Evolutionary conservation across 2,329 filamentous ascomycete species (phyloP), one percentile per base, ranked within the genome.

Genomic region (Pseudopithomyces chartarum): DNA sequence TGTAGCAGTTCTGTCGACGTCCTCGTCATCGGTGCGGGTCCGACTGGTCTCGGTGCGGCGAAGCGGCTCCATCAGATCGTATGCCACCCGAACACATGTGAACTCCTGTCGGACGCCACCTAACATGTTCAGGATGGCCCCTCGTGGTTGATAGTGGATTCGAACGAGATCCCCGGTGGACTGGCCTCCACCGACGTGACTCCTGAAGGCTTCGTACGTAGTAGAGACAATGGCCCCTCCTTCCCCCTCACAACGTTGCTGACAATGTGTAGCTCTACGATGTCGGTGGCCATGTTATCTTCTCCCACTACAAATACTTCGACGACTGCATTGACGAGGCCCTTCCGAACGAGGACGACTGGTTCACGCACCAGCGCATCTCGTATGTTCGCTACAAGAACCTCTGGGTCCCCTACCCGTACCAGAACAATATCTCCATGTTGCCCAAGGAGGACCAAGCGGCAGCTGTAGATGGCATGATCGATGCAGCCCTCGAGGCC

Each of bases 291-390:
- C 93, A 97, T 81, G 93, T 97, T 81, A 97, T 97, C 82, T 97
- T 97, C 86, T 97, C 93, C 70, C 93, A 97, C 87, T 99, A 99
- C 90, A 97, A 97, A 84, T 99, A 99, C 87, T 99, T 99, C 78
- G 95, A 99, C 82, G 95, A 99, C 84, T 96, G 91, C 83, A 89
- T 99, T 76, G 87, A 98, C 78, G 95, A 99, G 85, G 95, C 95
- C 52, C 88, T 99, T 40, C 95, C 95, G 71, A 92, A 92, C 74
- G 87, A 92, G 57, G 89, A 91, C 58, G 95, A 99, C 82, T 99
- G 95, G 95, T 98, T 90, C 82, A 91, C 88, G 65, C 95, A 99
- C 84, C 90, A 99, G 85, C 93, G 95, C 76, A 95, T 99, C 81
- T 99, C 95, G 62, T 99, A 99, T 78, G 94, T 99, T 69, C 93